Evolutionary conservation across 495 filamentous ascomycete genomes (phyloP).

Genomic region (Echria macrotheca): DNA sequence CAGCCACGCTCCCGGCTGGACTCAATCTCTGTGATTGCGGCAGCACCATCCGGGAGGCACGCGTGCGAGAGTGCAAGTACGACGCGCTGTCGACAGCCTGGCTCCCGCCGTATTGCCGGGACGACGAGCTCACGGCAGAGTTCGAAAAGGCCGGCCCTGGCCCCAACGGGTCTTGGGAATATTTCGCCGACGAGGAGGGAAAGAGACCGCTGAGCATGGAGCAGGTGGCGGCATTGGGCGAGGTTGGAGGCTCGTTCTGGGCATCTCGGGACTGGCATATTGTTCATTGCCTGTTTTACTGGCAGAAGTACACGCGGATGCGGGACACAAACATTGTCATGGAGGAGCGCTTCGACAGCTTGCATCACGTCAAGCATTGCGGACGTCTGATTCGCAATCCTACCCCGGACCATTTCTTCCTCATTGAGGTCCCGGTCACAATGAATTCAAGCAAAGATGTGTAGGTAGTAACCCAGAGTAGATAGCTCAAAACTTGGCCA

Average conservation of each 20-base stretch:
- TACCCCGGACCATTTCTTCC: not conserved
- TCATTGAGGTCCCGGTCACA: not conserved
- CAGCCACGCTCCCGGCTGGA: not conserved
- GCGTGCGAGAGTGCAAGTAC: not conserved
- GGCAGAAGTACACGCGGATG: not conserved
- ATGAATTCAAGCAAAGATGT: not conserved
- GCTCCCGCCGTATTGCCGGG: not conserved
- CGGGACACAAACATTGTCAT: not conserved
- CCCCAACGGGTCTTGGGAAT: not conserved
- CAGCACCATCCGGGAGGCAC: not conserved
- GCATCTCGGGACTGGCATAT: not conserved
- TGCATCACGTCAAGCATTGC: not conserved
- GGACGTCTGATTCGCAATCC: not conserved
- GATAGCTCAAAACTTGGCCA: too few relatives aligned
- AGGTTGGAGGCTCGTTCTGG: not conserved
- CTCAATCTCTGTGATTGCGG: not conserved
- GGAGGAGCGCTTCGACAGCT: not conserved
- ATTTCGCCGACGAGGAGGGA: not conserved
- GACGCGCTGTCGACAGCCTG: not conserved
- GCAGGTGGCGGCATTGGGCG: not conserved
- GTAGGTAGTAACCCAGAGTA: not conserved
- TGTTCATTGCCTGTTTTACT: constrained; percentile 1
- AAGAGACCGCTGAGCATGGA: not conserved
- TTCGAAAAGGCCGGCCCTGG: not conserved
- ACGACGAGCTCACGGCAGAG: not conserved